These are phyloP conservation scores for Penicillium coprophilum DNA, from an alignment of 495 filamentous ascomycete genomes.

Conservation along the genomic window DNA sequence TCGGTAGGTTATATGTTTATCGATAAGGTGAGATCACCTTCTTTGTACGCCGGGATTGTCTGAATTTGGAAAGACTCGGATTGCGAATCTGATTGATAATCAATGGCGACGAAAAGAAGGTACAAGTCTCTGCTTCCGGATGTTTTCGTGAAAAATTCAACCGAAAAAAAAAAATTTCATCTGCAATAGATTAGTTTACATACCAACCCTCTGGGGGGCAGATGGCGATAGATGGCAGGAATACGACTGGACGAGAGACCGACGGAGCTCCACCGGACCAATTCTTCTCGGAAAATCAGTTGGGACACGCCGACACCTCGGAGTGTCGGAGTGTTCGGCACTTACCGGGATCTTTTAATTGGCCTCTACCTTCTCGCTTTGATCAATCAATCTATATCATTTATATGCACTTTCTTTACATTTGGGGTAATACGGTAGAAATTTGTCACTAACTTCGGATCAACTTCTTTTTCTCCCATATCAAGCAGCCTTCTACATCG, in stretches of 20 bases:
- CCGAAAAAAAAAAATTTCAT: neutral
- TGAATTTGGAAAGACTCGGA: neutral
- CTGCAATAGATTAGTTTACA: conserved; percentile 2
- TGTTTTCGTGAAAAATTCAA: conserved; percentile 2
- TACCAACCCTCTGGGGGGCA: conserved; percentile 5
- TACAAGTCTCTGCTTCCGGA: conserved; percentile 2
- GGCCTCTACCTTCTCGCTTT: neutral
- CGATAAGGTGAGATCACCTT: conserved; percentile 27
- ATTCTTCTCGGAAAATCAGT: conserved; percentile 20
- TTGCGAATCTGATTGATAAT: conserved; percentile 16
- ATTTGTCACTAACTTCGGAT: too few relatives aligned
- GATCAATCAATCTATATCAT: too few relatives aligned
- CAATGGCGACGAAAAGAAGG: conserved; percentile 3
- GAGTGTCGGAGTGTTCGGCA: conserved; percentile 22
- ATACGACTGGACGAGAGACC: conserved; percentile 19
- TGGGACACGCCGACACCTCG: conserved; percentile 21
- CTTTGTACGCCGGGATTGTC: conserved; percentile 8
- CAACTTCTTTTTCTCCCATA: too few relatives aligned
- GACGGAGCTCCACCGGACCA: conserved; percentile 19
- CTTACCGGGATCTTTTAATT: neutral
- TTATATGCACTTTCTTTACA: too few relatives aligned
- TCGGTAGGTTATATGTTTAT: conserved; percentile 15
- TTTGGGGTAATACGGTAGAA: too few relatives aligned
- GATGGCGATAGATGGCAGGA: conserved; percentile 19
- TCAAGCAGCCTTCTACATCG: too few relatives aligned